A percentile compares a stretch with the other conserved stretches of the same genome.
Evolutionary conservation across 805 yeast species (phyloP).

Genomic region (Ascoidea asiatica): DNA sequence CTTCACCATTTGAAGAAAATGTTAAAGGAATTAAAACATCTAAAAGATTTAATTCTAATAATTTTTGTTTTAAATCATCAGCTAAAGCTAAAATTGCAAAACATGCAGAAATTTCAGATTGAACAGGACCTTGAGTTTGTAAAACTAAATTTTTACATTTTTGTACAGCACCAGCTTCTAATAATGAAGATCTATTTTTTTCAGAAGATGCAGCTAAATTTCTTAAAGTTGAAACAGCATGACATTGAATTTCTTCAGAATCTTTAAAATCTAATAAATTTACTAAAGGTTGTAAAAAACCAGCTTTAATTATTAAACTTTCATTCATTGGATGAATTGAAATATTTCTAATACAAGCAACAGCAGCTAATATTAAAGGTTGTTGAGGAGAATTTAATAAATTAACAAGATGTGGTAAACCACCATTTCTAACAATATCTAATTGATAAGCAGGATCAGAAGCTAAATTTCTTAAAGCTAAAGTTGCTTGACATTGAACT

Average conservation of each 20-base stretch:
- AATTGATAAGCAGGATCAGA: constrained; percentile 92
- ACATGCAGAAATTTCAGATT: constrained; percentile 93
- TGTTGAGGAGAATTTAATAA: constrained; percentile 80
- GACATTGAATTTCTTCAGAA: constrained; percentile 95
- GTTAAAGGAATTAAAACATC: constrained; percentile 89
- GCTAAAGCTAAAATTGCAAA: constrained; percentile 94
- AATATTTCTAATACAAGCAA: constrained; percentile 94
- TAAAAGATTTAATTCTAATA: constrained; percentile 72
- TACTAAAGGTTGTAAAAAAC: constrained; percentile 86
- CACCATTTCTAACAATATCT: constrained; percentile 92
- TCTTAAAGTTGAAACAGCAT: constrained; percentile 90
- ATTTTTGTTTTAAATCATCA: constrained; percentile 79
- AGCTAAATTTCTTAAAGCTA: constrained; percentile 90
- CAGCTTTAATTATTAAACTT: constrained; percentile 91
- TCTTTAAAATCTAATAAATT: constrained; percentile 71
- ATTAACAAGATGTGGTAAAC: constrained; percentile 85
- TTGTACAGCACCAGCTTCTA: constrained; percentile 91
- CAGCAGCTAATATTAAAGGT: constrained; percentile 89
- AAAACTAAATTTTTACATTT: constrained; percentile 83
- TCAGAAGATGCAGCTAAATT: constrained; percentile 94
- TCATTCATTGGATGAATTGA: constrained; percentile 96
- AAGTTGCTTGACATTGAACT: constrained; percentile 96
- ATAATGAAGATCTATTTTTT: constrained; percentile 78
- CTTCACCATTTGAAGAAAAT: constrained; percentile 77
- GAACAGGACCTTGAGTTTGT: constrained; percentile 80